Percentiles rank a stretch among this genome's conserved stretches.
phyloP scores from a whole-genome alignment of 768 basidiomycete species.

The Boletus insuetus region DNA sequence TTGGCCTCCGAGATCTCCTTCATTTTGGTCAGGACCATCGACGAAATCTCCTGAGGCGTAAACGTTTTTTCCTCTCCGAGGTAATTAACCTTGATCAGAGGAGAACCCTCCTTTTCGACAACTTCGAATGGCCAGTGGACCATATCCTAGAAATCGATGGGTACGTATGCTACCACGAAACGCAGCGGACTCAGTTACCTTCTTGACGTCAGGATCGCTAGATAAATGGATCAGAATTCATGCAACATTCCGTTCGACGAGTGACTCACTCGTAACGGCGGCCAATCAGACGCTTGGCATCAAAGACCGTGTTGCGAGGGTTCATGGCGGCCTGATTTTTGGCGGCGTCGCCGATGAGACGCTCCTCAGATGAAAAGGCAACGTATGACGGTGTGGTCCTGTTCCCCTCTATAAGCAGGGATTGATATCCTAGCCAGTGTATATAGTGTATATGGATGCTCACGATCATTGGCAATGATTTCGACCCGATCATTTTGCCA shows the following conservation, averaged over 20 bases:
- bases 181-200: conserved; percentile 38
- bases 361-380: conserved; percentile 94
- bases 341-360: conserved; percentile 97
- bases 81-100: conserved; percentile 95
- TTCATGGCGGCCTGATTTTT: conserved; percentile 99
- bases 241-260: neutral
- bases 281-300: conserved; percentile 98
- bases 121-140: conserved; percentile 97
- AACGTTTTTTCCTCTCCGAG: conserved; percentile 93
- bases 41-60: conserved; percentile 98
- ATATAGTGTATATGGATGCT: conserved; percentile 31
- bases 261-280: conserved; percentile 84
- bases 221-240: conserved; percentile 3
- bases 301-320: conserved; percentile 98
- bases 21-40: conserved; percentile 99
- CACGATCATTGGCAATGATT: conserved; percentile 97
- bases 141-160: conserved; percentile 65
- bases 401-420: conserved; percentile 75
- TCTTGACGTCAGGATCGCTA: conserved; percentile 92
- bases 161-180: neutral
- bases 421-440: neutral
- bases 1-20: conserved; percentile 99
- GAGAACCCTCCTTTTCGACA: conserved; percentile 95
- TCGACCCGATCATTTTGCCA: conserved; percentile 99
- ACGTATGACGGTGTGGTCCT: conserved; percentile 99